phyloP scores from a whole-genome alignment of 148 eudicot species.

The Amaranthus cruentus region DNA sequence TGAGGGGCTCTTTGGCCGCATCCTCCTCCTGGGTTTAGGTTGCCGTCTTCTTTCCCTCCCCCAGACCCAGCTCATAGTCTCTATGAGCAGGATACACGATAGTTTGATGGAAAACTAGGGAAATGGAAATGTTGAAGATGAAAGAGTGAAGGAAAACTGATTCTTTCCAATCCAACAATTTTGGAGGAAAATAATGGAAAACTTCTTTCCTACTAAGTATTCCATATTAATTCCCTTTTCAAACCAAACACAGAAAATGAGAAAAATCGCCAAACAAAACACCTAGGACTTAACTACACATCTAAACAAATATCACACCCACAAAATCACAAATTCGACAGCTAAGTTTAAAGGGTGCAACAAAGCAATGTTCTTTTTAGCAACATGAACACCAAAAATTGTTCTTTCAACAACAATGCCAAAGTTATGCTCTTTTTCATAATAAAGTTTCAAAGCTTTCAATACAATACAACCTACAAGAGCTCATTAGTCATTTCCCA shows the following conservation, averaged over 20 bases:
- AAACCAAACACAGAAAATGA: background rate
- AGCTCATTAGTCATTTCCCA: too few relatives aligned
- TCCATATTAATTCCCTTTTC: background rate
- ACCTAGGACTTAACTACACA: background rate
- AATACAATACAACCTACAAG: too few relatives aligned
- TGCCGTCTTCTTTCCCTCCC: too few relatives aligned
- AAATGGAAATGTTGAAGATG: too few relatives aligned
- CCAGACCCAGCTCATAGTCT: too few relatives aligned
- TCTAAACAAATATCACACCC: background rate
- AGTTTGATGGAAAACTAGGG: too few relatives aligned
- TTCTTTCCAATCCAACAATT: background rate
- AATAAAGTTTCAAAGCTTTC: too few relatives aligned
- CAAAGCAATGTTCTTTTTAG: too few relatives aligned
- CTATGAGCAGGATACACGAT: too few relatives aligned
- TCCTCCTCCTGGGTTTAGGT: too few relatives aligned
- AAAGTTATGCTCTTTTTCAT: too few relatives aligned
- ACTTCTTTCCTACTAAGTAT: background rate
- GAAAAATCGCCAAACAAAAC: background rate
- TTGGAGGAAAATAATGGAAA: background rate
- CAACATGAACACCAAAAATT: background rate
- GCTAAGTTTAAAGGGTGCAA: background rate
- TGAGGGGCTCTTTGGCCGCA: too few relatives aligned
- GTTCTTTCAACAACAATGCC: background rate
- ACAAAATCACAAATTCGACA: background rate
- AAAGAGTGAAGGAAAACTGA: background rate